A percentile compares a stretch with the other conserved stretches of the same genome.
Evolutionary conservation across 148 eudicot species (phyloP).

Genomic region (Rhododendron griersonianum): DNA sequence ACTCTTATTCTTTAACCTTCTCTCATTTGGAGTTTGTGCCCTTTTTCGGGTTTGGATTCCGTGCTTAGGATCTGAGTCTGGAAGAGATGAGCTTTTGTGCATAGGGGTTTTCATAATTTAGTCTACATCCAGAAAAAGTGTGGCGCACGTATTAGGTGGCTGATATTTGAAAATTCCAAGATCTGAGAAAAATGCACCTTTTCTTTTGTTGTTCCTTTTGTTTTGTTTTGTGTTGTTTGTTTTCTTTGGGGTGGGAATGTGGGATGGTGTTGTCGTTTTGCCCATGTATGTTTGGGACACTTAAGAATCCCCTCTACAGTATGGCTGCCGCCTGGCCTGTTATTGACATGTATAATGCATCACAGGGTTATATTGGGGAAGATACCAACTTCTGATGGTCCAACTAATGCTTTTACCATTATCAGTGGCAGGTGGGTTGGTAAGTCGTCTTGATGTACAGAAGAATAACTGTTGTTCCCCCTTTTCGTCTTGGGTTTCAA

Average conservation of each 20-base stretch:
- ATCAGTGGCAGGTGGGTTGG: slow-evolving; percentile 94
- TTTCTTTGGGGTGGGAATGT: background rate
- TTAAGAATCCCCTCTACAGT: slow-evolving; percentile 24
- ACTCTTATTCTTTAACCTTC: background rate
- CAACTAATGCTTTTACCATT: slow-evolving; percentile 74
- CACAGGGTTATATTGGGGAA: slow-evolving; percentile 98
- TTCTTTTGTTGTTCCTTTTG: background rate
- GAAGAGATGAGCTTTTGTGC: background rate
- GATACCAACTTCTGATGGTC: slow-evolving; percentile 87
- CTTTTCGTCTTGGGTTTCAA: slow-evolving; percentile 2
- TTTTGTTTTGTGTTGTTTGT: background rate
- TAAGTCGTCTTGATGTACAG: slow-evolving; percentile 45
- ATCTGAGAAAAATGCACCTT: background rate
- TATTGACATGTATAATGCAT: slow-evolving; percentile 64
- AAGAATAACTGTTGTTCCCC: slow-evolving; percentile 17
- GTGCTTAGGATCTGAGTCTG: background rate
- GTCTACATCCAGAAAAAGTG: background rate
- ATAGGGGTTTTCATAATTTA: too few species aligned
- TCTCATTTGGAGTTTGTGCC: background rate
- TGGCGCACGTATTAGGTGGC: background rate
- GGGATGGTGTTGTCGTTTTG: background rate
- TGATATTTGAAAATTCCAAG: slow-evolving; percentile 3
- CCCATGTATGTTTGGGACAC: slow-evolving; percentile 6
- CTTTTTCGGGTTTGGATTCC: background rate
- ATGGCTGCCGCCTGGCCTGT: slow-evolving; percentile 40